These are phyloP conservation scores for Cymbidium sinense DNA, from an alignment of 106 monocot genomes.

Conservation along the genomic window DNA sequence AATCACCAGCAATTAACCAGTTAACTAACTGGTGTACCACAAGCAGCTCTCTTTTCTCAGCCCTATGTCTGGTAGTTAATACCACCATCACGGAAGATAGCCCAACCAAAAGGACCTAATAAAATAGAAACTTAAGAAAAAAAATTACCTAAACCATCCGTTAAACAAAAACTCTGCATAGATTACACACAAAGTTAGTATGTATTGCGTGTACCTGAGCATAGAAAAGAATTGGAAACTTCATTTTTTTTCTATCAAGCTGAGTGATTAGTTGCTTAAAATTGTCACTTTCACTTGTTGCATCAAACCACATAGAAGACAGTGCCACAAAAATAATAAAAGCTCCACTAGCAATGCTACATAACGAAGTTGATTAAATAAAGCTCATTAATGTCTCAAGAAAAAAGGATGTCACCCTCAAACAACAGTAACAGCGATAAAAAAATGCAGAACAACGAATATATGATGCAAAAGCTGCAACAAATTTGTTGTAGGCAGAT, in stretches of 20 bases:
- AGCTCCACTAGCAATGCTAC: conserved; percentile 65
- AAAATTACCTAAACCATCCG: neutral
- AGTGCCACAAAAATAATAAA: conserved; percentile 53
- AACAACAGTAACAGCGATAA: neutral
- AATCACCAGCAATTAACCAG: conserved; percentile 70
- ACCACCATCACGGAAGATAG: conserved; percentile 77
- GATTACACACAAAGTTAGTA: neutral
- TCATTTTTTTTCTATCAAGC: conserved; percentile 14
- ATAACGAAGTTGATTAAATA: conserved; percentile 11
- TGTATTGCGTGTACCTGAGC: conserved; percentile 48
- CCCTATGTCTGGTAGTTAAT: conserved; percentile 70
- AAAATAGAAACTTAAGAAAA: conserved; percentile 5
- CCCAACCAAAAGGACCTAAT: conserved; percentile 48
- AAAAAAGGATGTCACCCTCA: neutral
- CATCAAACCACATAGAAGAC: conserved; percentile 41
- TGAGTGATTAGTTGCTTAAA: conserved; percentile 38
- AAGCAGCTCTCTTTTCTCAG: conserved; percentile 56
- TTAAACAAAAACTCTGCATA: neutral
- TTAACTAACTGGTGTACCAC: conserved; percentile 69
- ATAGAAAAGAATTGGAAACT: conserved; percentile 32
- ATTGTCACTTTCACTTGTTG: conserved; percentile 25
- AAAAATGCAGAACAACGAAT: neutral
- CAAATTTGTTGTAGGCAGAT: neutral
- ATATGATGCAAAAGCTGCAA: neutral
- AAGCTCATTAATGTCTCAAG: neutral